These are phyloP conservation scores for Phytophthora pinifolia DNA, from an alignment of 352 stramenopile genomes.

Conservation along the genomic window DNA sequence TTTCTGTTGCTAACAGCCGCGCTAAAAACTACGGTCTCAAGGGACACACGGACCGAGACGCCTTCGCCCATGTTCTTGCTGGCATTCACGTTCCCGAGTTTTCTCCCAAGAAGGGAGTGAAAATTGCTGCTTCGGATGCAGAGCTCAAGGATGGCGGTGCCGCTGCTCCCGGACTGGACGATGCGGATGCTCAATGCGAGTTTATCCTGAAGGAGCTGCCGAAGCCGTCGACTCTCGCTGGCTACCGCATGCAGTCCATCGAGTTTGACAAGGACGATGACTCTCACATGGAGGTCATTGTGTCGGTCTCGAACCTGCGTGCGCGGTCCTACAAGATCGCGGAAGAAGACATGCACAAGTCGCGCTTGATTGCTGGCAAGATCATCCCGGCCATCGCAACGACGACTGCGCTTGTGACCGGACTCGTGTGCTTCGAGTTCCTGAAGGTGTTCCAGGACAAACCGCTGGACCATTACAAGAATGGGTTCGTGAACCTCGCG, in stretches of 20 bases:
- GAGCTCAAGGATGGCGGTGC: constrained; percentile 91
- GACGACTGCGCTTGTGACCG: constrained; percentile 98
- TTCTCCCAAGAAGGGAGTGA: constrained; percentile 93
- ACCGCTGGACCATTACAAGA: constrained; percentile 96
- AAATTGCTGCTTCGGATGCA: constrained; percentile 98
- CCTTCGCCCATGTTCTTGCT: constrained; percentile 76
- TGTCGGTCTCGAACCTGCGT: constrained; percentile 96
- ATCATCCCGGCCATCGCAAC: constrained; percentile 99
- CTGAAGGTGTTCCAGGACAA: constrained; percentile 94
- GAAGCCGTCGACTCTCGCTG: constrained; percentile 71
- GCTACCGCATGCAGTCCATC: constrained; percentile 92
- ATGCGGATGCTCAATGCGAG: constrained; percentile 72
- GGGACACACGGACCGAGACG: constrained; percentile 47
- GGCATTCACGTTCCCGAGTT: constrained; percentile 94
- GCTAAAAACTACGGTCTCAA: constrained; percentile 95
- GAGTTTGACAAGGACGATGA: constrained; percentile 99
- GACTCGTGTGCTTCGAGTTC: constrained; percentile 98
- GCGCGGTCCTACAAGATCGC: constrained; percentile 98
- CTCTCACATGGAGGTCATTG: constrained; percentile 97
- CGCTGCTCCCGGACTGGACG: constrained; percentile 40
- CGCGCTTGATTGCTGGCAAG: constrained; percentile 98
- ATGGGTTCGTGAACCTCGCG: constrained; percentile 98
- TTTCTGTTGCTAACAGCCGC: constrained; percentile 94
- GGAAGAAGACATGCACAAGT: constrained; percentile 97
- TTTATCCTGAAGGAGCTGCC: constrained; percentile 88